Conservation (phyloP, 768 basidiomycete genomes). For the Pleurotus pulmonarius region DNA sequence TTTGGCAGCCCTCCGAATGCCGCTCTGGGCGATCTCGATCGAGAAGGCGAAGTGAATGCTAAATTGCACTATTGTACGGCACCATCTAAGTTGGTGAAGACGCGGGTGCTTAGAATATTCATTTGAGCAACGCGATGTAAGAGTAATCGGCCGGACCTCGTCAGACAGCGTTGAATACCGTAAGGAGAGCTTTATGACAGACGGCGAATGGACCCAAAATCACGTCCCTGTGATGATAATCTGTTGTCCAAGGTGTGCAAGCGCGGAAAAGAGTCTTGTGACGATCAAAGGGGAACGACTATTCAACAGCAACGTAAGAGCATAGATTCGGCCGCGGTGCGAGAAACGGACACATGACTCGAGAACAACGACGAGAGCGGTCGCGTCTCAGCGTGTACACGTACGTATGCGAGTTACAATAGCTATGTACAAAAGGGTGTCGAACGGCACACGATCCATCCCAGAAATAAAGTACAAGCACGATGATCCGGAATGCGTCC, state of each 20-base stretch:
- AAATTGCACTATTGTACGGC: not conserved
- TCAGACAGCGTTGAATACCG: not conserved
- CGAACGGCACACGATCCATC: not conserved
- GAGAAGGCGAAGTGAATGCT: not conserved
- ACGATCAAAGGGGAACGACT: not conserved
- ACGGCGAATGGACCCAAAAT: not conserved
- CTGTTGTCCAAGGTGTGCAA: not conserved
- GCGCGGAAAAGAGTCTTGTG: conserved; percentile 1
- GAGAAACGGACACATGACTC: conserved; percentile 6
- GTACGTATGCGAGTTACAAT: not conserved
- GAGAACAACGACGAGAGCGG: not conserved
- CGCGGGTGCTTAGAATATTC: not conserved
- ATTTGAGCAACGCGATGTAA: not conserved
- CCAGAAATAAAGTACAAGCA: not conserved
- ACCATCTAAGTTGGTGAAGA: not conserved
- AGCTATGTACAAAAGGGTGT: not conserved
- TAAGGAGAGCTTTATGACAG: not conserved
- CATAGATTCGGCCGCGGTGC: not conserved
- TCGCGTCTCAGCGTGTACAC: not conserved
- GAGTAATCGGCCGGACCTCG: not conserved
- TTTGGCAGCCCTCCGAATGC: not conserved
- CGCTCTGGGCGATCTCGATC: not conserved
- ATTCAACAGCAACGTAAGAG: not conserved
- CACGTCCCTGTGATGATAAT: not conserved
- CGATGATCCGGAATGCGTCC: not conserved